These are phyloP conservation scores for Evansstolkia leycettana DNA, from an alignment of 495 filamentous ascomycete species.

Conservation along the genomic window DNA sequence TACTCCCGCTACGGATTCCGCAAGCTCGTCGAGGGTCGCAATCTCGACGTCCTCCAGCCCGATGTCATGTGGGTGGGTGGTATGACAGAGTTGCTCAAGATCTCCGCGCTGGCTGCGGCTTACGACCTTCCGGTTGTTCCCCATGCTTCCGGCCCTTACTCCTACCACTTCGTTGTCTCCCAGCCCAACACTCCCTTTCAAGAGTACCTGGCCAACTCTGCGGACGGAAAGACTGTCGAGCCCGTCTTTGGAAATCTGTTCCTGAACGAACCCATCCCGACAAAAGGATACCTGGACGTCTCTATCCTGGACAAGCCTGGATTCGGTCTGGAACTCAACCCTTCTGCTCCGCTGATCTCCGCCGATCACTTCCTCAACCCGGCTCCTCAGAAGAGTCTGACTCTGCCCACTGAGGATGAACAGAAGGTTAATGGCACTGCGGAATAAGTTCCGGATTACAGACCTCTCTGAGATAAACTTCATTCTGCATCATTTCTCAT, in stretches of 20 bases:
- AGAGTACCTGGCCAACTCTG: conserved; percentile 85
- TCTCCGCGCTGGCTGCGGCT: conserved; percentile 76
- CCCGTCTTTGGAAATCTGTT: conserved; percentile 90
- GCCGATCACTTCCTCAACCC: conserved; percentile 59
- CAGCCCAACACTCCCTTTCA: conserved; percentile 88
- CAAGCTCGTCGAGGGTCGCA: conserved; percentile 82
- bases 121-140: conserved; percentile 94
- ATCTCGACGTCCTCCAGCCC: conserved; percentile 85
- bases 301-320: conserved; percentile 77
- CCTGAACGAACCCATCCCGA: conserved; percentile 79
- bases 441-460: too few species aligned
- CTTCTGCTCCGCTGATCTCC: conserved; percentile 62
- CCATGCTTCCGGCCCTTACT: conserved; percentile 84
- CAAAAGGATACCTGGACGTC: conserved; percentile 65
- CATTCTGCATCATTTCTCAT: too few species aligned
- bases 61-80: conserved; percentile 97
- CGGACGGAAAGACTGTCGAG: conserved; percentile 75
- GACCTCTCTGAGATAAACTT: too few species aligned
- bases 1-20: conserved; percentile 89
- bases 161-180: conserved; percentile 87
- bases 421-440: conserved; percentile 13
- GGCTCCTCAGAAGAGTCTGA: conserved; percentile 49
- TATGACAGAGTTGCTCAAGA: conserved; percentile 80
- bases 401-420: conserved; percentile 23
- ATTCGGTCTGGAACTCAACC: conserved; percentile 80